Conservation (phyloP, 257 asterid genomes). For the Nicotiana tabacum region DNA sequence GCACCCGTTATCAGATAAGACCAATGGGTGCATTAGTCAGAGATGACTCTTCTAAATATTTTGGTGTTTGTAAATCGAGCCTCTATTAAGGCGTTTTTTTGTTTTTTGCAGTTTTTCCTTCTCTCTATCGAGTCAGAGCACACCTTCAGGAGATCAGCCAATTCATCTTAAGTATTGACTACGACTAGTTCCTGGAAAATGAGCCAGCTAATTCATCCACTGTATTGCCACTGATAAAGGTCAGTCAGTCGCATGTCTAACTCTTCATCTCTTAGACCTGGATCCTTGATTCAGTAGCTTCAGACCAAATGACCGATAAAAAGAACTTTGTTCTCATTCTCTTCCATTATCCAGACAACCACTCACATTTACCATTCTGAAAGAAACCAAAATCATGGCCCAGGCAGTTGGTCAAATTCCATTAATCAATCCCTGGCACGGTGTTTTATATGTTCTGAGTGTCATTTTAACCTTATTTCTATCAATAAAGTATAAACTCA, state of each 20-base stretch:
- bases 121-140: background rate
- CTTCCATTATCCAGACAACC: background rate
- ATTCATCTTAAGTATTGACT: background rate
- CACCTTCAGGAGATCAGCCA: background rate
- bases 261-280: background rate
- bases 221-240: background rate
- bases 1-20: too few species aligned
- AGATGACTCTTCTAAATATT: too few species aligned
- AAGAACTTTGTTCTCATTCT: background rate
- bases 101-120: too few species aligned
- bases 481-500: background rate
- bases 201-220: background rate
- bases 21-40: too few species aligned
- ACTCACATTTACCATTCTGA: background rate
- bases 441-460: background rate
- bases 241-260: background rate
- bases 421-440: background rate
- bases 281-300: background rate
- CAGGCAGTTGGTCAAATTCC: background rate
- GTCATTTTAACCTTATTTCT: background rate
- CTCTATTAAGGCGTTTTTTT: too few species aligned
- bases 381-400: background rate
- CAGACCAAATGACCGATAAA: background rate
- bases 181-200: background rate
- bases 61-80: too few species aligned